Conservation (phyloP, 164 flowering plant genomes). For the Nelumbo lutea region DNA sequence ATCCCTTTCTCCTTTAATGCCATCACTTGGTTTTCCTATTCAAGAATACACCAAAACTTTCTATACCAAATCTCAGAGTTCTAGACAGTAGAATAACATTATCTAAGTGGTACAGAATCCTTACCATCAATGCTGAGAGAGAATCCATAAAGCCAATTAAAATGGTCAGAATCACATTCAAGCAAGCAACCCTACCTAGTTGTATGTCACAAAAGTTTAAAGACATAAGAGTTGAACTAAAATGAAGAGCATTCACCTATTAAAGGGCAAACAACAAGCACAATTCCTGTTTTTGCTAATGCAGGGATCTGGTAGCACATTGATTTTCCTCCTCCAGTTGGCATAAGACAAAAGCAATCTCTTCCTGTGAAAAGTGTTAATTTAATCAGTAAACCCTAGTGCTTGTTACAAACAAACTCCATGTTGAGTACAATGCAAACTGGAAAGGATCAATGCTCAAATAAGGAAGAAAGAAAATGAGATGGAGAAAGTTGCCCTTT, state of each 20-base stretch:
- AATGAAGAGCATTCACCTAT: slow-evolving; percentile 51
- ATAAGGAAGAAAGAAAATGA: background rate
- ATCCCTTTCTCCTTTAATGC: slow-evolving; percentile 80
- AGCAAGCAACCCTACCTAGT: slow-evolving; percentile 16
- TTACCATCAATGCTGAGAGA: slow-evolving; percentile 77
- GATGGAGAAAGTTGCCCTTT: background rate
- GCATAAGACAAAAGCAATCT: slow-evolving; percentile 94
- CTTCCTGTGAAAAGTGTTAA: slow-evolving; percentile 46
- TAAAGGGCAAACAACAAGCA: slow-evolving; percentile 87
- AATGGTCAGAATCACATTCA: slow-evolving; percentile 21
- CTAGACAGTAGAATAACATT: background rate
- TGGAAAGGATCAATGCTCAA: background rate
- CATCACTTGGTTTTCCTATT: slow-evolving; percentile 87
- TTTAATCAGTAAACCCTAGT: background rate
- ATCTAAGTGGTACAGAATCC: slow-evolving; percentile 13
- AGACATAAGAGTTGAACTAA: slow-evolving; percentile 13
- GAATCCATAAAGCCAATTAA: slow-evolving; percentile 12
- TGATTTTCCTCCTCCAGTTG: slow-evolving; percentile 97
- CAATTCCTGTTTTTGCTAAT: slow-evolving; percentile 63
- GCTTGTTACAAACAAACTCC: background rate
- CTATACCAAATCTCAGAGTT: slow-evolving; percentile 4
- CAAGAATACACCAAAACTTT: background rate
- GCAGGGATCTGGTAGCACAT: slow-evolving; percentile 95
- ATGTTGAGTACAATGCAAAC: background rate
- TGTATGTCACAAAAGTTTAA: slow-evolving; percentile 13